phyloP scores from a whole-genome alignment of 2,329 filamentous ascomycete species.

The Xylariaceae sp. region DNA sequence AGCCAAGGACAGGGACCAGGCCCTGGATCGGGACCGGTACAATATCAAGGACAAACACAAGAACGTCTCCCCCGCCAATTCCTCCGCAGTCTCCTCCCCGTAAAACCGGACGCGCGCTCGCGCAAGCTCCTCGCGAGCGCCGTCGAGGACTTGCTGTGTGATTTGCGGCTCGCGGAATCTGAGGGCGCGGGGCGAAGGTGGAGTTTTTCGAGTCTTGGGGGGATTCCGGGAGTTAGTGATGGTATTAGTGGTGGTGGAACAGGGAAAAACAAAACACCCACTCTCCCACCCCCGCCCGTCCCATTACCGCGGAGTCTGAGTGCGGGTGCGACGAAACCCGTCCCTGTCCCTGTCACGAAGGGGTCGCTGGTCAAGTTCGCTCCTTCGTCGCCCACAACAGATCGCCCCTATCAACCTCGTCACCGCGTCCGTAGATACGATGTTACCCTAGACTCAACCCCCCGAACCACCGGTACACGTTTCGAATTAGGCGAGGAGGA shows the following conservation, averaged over 20 bases:
- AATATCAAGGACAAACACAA: constrained; percentile 42
- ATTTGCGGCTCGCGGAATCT: constrained; percentile 16
- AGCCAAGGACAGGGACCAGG: background rate
- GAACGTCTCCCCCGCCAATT: constrained; percentile 77
- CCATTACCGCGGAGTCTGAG: constrained; percentile 4
- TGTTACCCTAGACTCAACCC: background rate
- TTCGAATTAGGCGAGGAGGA: constrained; percentile 13
- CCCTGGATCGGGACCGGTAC: constrained; percentile 29
- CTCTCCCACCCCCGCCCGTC: constrained; percentile 15
- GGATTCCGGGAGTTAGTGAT: too few relatives aligned
- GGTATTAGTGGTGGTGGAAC: too few relatives aligned
- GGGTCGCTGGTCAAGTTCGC: background rate
- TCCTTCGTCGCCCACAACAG: background rate
- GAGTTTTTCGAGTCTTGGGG: background rate
- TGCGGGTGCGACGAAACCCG: background rate
- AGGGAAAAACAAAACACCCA: background rate
- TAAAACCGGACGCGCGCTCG: constrained; percentile 48
- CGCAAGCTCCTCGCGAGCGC: constrained; percentile 57
- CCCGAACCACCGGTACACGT: constrained; percentile 2
- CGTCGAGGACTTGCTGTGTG: constrained; percentile 41
- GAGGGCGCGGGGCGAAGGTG: background rate
- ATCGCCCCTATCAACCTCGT: background rate
- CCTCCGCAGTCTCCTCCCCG: constrained; percentile 66
- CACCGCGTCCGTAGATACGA: constrained; percentile 5
- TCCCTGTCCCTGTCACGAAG: too few relatives aligned